These are phyloP conservation scores for Lichtheimia hyalospora DNA, from an alignment of 371 early-diverging fungal genomes.

Conservation along the genomic window DNA sequence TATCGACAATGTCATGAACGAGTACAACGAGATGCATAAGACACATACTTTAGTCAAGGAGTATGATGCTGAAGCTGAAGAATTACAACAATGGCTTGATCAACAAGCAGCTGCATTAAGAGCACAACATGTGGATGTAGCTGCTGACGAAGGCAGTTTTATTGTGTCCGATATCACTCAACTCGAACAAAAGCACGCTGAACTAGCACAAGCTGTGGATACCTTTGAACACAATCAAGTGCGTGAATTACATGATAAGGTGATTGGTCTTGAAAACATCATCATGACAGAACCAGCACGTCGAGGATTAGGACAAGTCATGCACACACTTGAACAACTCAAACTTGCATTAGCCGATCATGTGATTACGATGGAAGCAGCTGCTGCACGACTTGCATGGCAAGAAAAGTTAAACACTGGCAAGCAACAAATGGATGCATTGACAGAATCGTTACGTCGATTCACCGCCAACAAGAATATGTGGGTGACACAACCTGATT, in stretches of 20 bases:
- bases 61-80: constrained; percentile 30
- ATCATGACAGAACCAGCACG: constrained; percentile 30
- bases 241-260: constrained; percentile 30
- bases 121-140: constrained; percentile 36
- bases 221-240: constrained; percentile 32
- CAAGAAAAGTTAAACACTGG: constrained; percentile 28
- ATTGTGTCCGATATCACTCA: constrained; percentile 11
- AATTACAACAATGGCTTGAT: constrained; percentile 35
- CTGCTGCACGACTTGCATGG: constrained; percentile 27
- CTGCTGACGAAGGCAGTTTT: constrained; percentile 27
- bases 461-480: constrained; percentile 30
- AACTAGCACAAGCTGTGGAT: constrained; percentile 15
- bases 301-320: constrained; percentile 29
- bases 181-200: constrained; percentile 21
- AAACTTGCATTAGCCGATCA: constrained; percentile 35
- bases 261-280: constrained; percentile 27
- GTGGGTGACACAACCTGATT: constrained; percentile 26
- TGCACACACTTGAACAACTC: constrained; percentile 28
- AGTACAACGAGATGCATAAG: constrained; percentile 23
- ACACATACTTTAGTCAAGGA: constrained; percentile 24
- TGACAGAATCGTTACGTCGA: constrained; percentile 30
- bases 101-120: constrained; percentile 25
- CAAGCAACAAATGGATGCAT: constrained; percentile 25
- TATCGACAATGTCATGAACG: constrained; percentile 21
- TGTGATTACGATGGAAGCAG: constrained; percentile 36